These are phyloP conservation scores for Fusarium avenaceum DNA, from an alignment of 2,329 filamentous ascomycete species.

Conservation along the genomic window DNA sequence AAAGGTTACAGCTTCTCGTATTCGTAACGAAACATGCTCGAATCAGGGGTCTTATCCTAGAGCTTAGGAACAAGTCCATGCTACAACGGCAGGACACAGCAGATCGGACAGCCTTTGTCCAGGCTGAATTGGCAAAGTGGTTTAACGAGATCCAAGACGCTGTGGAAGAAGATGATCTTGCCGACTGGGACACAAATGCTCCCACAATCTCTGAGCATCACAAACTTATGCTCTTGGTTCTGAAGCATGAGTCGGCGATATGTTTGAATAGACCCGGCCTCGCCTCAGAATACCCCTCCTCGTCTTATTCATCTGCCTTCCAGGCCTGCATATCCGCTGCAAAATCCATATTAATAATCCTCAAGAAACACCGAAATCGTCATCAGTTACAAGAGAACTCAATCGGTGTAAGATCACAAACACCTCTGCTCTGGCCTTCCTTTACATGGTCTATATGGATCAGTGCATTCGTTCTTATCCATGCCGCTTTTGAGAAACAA, in stretches of 20 bases:
- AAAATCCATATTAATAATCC: conserved; percentile 60
- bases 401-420: conserved; percentile 16
- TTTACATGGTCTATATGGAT: conserved; percentile 69
- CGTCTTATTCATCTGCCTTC: conserved; percentile 62
- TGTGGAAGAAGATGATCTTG: conserved; percentile 55
- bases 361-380: conserved; percentile 50
- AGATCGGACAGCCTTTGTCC: conserved; percentile 60
- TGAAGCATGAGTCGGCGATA: conserved; percentile 65
- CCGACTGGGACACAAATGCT: conserved; percentile 2
- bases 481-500: conserved; percentile 62
- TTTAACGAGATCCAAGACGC: conserved; percentile 67
- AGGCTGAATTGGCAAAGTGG: conserved; percentile 65
- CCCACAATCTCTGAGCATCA: conserved; percentile 53
- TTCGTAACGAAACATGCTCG: conserved; percentile 62
- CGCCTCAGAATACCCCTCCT: conserved; percentile 58
- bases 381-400: conserved; percentile 28
- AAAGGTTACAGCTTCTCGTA: conserved; percentile 55
- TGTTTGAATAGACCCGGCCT: conserved; percentile 65
- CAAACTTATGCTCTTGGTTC: conserved; percentile 57
- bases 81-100: conserved; percentile 59
- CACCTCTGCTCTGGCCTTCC: conserved; percentile 62
- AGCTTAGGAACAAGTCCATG: conserved; percentile 66
- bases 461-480: conserved; percentile 64
- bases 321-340: conserved; percentile 66
- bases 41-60: conserved; percentile 64